These are phyloP conservation scores for Epichloe sp. DNA, from an alignment of 2,329 filamentous ascomycete species.

Conservation along the genomic window DNA sequence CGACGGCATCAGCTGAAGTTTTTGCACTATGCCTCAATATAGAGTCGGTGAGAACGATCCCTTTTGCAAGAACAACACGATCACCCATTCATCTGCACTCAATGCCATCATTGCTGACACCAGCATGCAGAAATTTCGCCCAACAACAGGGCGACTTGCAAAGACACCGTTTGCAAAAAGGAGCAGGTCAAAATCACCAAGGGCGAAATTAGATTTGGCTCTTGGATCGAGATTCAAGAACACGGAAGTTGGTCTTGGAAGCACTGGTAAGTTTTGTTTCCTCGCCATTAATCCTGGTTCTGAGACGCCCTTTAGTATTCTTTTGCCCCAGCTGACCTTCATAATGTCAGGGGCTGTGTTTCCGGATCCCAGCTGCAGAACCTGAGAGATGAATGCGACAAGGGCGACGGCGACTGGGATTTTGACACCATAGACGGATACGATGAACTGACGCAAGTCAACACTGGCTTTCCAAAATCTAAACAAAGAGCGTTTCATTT, in stretches of 20 bases:
- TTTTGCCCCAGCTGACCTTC: not conserved
- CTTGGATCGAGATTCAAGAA: slow-evolving; percentile 50
- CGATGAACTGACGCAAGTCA: slow-evolving; percentile 52
- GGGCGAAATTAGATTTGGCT: slow-evolving; percentile 65
- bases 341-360: slow-evolving; percentile 61
- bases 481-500: not conserved
- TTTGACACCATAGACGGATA: slow-evolving; percentile 65
- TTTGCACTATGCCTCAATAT: slow-evolving; percentile 26
- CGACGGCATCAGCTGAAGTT: not conserved
- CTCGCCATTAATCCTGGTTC: not conserved
- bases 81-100: not conserved
- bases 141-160: slow-evolving; percentile 61
- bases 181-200: slow-evolving; percentile 58
- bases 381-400: slow-evolving; percentile 42
- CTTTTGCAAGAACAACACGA: not conserved
- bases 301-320: not conserved
- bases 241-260: slow-evolving; percentile 62
- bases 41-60: slow-evolving; percentile 28
- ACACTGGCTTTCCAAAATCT: not conserved
- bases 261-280: slow-evolving; percentile 58
- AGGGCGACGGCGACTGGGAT: slow-evolving; percentile 36
- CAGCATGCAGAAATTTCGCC: slow-evolving; percentile 52
- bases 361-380: slow-evolving; percentile 62
- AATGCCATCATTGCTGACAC: not conserved
- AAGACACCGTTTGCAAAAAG: slow-evolving; percentile 61